Evolutionary conservation across 495 filamentous ascomycete species (phyloP).

Genomic region (Collariella sp.): DNA sequence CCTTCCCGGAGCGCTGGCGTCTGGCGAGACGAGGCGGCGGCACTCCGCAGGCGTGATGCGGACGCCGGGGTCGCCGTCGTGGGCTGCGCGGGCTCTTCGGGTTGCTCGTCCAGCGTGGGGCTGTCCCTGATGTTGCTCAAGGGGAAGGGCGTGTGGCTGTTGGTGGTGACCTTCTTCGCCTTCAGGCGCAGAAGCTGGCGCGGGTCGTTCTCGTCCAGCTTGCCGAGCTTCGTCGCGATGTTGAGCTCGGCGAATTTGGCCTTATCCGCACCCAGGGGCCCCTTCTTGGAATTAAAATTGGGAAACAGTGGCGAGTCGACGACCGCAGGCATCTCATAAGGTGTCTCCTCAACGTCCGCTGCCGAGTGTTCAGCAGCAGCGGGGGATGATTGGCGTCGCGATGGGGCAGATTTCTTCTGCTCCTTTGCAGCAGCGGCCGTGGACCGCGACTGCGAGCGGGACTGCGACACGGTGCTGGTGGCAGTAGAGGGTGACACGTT

Average conservation of each 20-base stretch:
- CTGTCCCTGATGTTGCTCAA: conserved; percentile 13
- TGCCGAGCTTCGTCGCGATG: conserved; percentile 26
- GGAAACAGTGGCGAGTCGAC: conserved; percentile 24
- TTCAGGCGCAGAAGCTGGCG: conserved; percentile 21
- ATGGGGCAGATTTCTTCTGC: conserved; percentile 8
- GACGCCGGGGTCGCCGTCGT: conserved; percentile 6
- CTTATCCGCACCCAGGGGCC: conserved; percentile 4
- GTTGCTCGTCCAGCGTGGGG: background rate
- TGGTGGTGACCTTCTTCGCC: conserved; percentile 19
- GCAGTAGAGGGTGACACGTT: conserved; percentile 28
- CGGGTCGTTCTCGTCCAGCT: conserved; percentile 22
- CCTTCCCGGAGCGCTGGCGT: conserved; percentile 21
- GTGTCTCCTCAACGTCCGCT: conserved; percentile 9
- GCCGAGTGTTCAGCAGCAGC: conserved; percentile 12
- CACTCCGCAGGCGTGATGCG: conserved; percentile 10
- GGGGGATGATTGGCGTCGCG: conserved; percentile 13
- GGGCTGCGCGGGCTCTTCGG: conserved; percentile 2
- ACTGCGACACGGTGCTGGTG: conserved; percentile 17
- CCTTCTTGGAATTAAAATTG: conserved; percentile 22
- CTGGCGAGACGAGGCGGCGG: conserved; percentile 13
- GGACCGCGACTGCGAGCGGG: conserved; percentile 1
- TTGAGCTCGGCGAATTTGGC: conserved; percentile 4
- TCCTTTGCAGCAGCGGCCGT: background rate
- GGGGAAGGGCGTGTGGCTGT: background rate
- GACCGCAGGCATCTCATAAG: conserved; percentile 27